Conservation (phyloP, 225 moss, liverwort and hornwort genomes). For the Pseudoscleropodium purum region DNA sequence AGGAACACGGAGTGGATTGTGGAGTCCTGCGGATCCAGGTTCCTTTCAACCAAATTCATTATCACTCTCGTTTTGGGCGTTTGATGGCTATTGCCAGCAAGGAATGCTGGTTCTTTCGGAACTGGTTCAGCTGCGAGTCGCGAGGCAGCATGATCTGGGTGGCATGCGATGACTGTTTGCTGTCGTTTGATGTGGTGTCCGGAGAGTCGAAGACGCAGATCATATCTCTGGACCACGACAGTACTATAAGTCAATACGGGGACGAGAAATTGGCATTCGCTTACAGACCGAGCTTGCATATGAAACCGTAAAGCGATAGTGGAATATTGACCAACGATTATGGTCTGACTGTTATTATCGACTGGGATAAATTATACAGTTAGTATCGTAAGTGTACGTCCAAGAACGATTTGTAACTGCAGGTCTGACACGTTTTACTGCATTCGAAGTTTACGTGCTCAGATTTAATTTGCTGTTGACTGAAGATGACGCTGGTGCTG, state of each 20-base stretch:
- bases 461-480: background rate
- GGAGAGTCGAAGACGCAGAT: background rate
- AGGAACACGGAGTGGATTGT: background rate
- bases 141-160: background rate
- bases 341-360: background rate
- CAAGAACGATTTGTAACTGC: background rate
- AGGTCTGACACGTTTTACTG: too few relatives aligned
- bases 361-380: background rate
- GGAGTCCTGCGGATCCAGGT: background rate
- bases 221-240: background rate
- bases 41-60: too few relatives aligned
- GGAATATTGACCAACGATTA: background rate
- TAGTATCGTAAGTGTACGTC: background rate
- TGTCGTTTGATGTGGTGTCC: background rate
- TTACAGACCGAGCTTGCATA: background rate
- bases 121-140: background rate
- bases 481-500: background rate
- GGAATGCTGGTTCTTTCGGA: accelerated
- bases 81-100: too few relatives aligned
- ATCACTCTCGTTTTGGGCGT: accelerated
- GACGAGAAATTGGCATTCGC: background rate
- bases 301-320: background rate
- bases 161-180: background rate
- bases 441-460: too few relatives aligned
- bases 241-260: accelerated